Base-by-base conservation (phyloP, 1,284 basidiomycete species). In the Ceratobasidium sp. region DNA sequence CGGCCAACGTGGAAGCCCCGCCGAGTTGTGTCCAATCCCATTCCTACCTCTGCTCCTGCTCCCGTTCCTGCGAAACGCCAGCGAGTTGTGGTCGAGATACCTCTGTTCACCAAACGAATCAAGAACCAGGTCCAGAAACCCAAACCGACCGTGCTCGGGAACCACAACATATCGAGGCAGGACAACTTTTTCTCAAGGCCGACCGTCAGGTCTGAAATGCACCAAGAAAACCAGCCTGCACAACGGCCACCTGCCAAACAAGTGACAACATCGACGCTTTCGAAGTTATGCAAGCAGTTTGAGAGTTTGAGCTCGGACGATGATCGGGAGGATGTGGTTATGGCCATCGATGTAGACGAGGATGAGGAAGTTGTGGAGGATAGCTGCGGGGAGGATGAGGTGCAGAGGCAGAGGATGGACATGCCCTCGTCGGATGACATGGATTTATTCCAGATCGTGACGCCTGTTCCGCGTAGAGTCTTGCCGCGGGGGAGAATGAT, bases 341-440 rank as follows among this genome's bases (percentile, higher is more conserved):
- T 41, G 32, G 55, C 8, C 6, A 28, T 55, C 8, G 26, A 55
- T 5, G 14, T 55, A 5, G 44, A 49, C n/a, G 67, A 49, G 11
- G 44, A 35, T 8, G 46, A 49, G 11, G 55, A 58, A 21, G 63
- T 35, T 21, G 23, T 41, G 4, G 46, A 50, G 35, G 67, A 46
- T 0, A 41, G 16, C 28, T 21, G 49, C 11, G 35, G 38, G 32
- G 67, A 58, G 26, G 21, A 44, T 21, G 26, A 50, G 28, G 54
- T n/a, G 8, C 28, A 63, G 28, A 32, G 8, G 23, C 35, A 11
- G 21, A 58, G 57, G 57, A 59, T 57, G 55, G 43, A 35, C 9
- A 59, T 71, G 55, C 67, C 67, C 28, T 71, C 67, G 30, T 71
- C 67, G 55, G 55, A 71, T 13, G 67, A 71, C 26, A 71, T 71